These are phyloP conservation scores for Mycena galopus DNA, from an alignment of 768 basidiomycete genomes.

Conservation along the genomic window DNA sequence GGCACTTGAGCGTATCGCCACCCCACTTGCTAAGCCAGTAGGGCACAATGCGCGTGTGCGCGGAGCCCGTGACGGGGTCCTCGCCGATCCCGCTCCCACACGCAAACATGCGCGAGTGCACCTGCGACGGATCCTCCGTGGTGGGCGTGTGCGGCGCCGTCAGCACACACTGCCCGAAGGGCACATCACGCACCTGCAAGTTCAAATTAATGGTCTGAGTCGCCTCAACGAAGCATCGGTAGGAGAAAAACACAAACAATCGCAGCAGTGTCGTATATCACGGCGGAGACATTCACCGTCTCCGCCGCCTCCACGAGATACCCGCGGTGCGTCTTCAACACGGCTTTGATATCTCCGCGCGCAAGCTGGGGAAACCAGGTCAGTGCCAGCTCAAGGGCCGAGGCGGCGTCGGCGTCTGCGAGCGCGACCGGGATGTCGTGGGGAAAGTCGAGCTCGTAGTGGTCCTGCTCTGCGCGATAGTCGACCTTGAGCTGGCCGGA, in stretches of 20 bases:
- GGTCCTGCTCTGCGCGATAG: neutral
- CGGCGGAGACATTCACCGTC: slow-evolving; percentile 29
- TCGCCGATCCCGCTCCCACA: slow-evolving; percentile 26
- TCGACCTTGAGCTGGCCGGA: neutral
- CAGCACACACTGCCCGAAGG: slow-evolving; percentile 24
- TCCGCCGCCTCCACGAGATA: slow-evolving; percentile 30
- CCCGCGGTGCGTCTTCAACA: slow-evolving; percentile 18
- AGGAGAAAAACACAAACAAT: slow-evolving; percentile 26
- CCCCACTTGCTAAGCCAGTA: slow-evolving; percentile 30
- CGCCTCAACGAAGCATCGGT: too few species aligned
- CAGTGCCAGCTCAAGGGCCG: slow-evolving; percentile 12
- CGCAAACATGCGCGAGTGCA: slow-evolving; percentile 35
- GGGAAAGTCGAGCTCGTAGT: neutral
- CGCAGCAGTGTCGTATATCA: slow-evolving; percentile 7
- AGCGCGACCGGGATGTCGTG: slow-evolving; percentile 18
- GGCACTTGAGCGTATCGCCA: slow-evolving; percentile 23
- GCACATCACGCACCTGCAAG: slow-evolving; percentile 25
- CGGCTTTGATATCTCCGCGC: slow-evolving; percentile 18
- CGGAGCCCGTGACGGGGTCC: slow-evolving; percentile 35
- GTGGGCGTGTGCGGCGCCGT: slow-evolving; percentile 31
- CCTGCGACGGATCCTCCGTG: slow-evolving; percentile 20
- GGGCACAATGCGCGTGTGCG: slow-evolving; percentile 35
- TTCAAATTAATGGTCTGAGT: too few species aligned
- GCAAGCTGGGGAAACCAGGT: slow-evolving; percentile 33
- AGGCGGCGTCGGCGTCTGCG: neutral